Conservation (phyloP, 768 basidiomycete species). For the Austroboletus festivus region DNA sequence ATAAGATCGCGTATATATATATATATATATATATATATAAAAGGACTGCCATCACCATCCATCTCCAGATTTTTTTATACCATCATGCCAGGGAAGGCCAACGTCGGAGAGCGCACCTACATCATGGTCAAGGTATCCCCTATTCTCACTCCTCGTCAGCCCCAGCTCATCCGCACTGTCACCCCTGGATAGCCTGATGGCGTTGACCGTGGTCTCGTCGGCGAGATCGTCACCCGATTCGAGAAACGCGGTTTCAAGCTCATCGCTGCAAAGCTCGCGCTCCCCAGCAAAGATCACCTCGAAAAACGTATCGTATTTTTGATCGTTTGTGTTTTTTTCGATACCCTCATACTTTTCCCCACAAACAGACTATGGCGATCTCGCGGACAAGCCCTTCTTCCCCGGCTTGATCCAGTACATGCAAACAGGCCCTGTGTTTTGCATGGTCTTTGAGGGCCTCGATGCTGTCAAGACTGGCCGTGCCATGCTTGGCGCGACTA, state of each 20-base stretch:
- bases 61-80: slow-evolving; percentile 20
- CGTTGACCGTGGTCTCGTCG: slow-evolving; percentile 94
- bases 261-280: slow-evolving; percentile 87
- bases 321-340: too few relatives aligned
- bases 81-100: slow-evolving; percentile 42
- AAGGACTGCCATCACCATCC: too few relatives aligned
- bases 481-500: slow-evolving; percentile 93
- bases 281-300: slow-evolving; percentile 78
- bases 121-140: slow-evolving; percentile 94
- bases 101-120: slow-evolving; percentile 81
- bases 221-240: slow-evolving; percentile 93
- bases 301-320: slow-evolving; percentile 63
- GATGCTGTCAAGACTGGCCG: slow-evolving; percentile 95
- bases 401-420: slow-evolving; percentile 95
- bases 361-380: slow-evolving; percentile 86
- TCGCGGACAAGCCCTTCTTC: slow-evolving; percentile 94
- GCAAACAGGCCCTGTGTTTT: slow-evolving; percentile 92
- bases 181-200: slow-evolving; percentile 80
- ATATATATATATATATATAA: too few relatives aligned
- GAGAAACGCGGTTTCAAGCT: slow-evolving; percentile 99
- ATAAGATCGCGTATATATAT: background rate
- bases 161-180: background rate
- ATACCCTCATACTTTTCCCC: background rate
- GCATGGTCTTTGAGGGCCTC: slow-evolving; percentile 93
- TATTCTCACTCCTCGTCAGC: background rate